Evolutionary conservation across 176 grass and related monocot genomes (phyloP).

Genomic region (Carex myosuroides): DNA sequence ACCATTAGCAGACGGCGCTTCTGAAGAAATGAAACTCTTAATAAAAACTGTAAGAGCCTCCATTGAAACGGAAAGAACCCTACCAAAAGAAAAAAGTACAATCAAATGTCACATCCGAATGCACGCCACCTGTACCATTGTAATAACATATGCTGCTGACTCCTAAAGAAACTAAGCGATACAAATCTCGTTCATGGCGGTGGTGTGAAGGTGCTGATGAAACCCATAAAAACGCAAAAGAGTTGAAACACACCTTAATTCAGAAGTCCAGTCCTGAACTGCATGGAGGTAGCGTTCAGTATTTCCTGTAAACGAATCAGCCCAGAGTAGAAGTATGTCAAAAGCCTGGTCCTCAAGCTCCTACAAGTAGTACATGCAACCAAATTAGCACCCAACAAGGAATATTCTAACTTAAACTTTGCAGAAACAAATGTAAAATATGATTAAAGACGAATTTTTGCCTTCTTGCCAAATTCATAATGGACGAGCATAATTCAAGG

Average conservation of each 20-base stretch:
- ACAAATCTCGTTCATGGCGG: not conserved
- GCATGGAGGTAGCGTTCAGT: conserved; percentile 64
- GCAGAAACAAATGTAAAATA: not conserved
- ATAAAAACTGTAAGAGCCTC: conserved; percentile 96
- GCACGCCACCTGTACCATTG: not conserved
- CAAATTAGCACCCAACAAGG: not conserved
- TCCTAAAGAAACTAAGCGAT: not conserved
- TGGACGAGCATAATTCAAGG: not conserved
- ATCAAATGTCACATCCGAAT: not conserved
- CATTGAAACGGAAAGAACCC: conserved; percentile 84
- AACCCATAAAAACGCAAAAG: not conserved
- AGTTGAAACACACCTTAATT: conserved; percentile 51
- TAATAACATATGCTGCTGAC: not conserved
- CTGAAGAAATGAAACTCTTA: conserved; percentile 74
- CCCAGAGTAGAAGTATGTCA: conserved; percentile 98
- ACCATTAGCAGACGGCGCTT: conserved; percentile 39
- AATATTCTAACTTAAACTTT: not conserved
- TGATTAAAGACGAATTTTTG: not conserved
- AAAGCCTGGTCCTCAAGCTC: conserved; percentile 97
- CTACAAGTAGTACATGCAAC: conserved; percentile 27
- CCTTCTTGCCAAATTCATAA: not conserved
- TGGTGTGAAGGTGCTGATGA: not conserved
- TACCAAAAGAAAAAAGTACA: conserved; percentile 24
- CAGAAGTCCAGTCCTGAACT: conserved; percentile 76
- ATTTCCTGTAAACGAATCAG: conserved; percentile 82